Evolutionary conservation across 495 filamentous ascomycete genomes (phyloP), one percentile per base, ranked within the genome.

Genomic region (Hyaloscypha finlandica): DNA sequence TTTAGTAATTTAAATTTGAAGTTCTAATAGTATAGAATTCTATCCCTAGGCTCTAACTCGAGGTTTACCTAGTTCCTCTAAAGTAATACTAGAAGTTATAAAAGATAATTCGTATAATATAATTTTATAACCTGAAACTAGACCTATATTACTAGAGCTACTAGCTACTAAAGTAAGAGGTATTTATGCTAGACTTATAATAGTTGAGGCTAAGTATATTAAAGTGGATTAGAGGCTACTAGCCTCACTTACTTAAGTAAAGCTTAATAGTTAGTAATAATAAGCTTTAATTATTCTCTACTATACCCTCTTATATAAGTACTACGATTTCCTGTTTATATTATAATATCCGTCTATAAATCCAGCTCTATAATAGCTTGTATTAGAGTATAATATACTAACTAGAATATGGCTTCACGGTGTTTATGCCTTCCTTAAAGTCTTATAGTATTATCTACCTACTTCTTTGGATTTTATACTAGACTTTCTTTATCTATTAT

Each of bases 401-500:
- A 29, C 16, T n/a, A 53, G 51, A 53, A n/a, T 53, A 53, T 53
- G 6, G 16, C 51, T 20, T 53, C 4, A 29, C 6, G 6, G 4
- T 29, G 4, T 53, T 29, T n/a, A 53, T 53, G 0, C 4, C 22
- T 53, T 53, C 16, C 51, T 53, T n/a, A 3, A 53, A 16, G 6
- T 53, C 22, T 29, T 53, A 53, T 53, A 53, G 16, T 29, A 53
- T n/a, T 29, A 53, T 29, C 19, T 53, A 53, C 16, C 22, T 20
- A 29, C 16, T n/a, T 53, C 22, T 53, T 53, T 53, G 19, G 51
- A 53, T n/a, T 53, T 53, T 53, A 53, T 53, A 29, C 51, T 53
- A 53, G 51, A 37, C 35, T 37, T 37, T 37, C 6, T 37, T 37
- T 37, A 37, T 37, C 12, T 37, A 37, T 37, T 37, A 37, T 37